Evolutionary conservation across 345 rosid genomes (phyloP), one percentile per base, ranked within the genome.

Genomic region (Acer saccharum): DNA sequence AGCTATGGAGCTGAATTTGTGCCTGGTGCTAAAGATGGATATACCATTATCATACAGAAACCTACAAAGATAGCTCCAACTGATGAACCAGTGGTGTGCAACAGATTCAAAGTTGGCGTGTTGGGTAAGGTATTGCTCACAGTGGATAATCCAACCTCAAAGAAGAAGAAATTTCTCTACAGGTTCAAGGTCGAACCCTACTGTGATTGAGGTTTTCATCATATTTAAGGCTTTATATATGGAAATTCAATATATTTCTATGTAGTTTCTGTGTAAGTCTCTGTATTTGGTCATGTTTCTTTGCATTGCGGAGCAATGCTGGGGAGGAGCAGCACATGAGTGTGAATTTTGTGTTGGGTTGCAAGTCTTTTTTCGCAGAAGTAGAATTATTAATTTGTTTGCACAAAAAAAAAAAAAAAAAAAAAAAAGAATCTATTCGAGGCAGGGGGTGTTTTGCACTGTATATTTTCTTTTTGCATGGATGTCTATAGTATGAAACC

Each of bases 161-260:
- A 91, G 85, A 96, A 89, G 92, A 93, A 95, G 93, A 92, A 87
- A 81, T 90, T 96, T 66, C 86, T 96, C 69, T 94, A 96, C 92
- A 87, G 98, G 97, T 91, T 92, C 88, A 92, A 86, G 81, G 86
- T 89, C 62, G 83, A 90, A 76, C 88, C 97, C 48, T 83, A 85
- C 74, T 76, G 76, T 61, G 85, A 85, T 11, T 90, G 82, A 81
- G 81, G 39, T 35, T 43, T 9, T 43, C 46, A 43, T 43, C 46
- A 7, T 46, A 46, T 46, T 46, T 9, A 46, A 46, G 50, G 58
- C 58, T 54, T 54, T 54, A 14, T 16, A 14, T 54, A 4, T 54
- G n/a, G n/a, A 54, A 54, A 14, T 54, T 18, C 58, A 4, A 54
- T 46, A 5, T 14, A 54, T 54, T 14, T 54, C 10, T 60, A 10